These are phyloP conservation scores for Leptosphaerulina australis DNA, from an alignment of 2,329 filamentous ascomycete genomes.

Conservation along the genomic window DNA sequence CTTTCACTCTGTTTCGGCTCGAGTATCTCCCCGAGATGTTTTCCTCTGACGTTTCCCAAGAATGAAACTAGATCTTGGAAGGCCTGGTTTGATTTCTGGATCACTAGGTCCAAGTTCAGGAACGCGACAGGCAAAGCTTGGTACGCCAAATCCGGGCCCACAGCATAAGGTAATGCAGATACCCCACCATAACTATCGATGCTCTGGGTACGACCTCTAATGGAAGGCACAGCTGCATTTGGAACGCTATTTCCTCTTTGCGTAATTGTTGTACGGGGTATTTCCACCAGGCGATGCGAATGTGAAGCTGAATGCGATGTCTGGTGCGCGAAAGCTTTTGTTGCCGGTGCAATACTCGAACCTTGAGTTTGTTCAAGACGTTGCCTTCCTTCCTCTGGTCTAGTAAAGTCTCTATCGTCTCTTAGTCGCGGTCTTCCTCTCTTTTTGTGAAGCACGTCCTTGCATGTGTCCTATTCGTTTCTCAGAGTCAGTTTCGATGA, in stretches of 20 bases:
- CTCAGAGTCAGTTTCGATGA: constrained; percentile 22
- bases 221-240: constrained; percentile 21
- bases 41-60: constrained; percentile 47
- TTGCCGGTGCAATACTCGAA: constrained; percentile 24
- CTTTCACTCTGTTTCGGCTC: constrained; percentile 50
- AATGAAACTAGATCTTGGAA: constrained; percentile 53
- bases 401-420: constrained; percentile 57
- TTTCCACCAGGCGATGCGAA: constrained; percentile 32
- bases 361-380: constrained; percentile 35
- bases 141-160: constrained; percentile 35
- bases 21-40: constrained; percentile 53
- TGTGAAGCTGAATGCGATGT: constrained; percentile 29
- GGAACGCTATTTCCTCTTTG: constrained; percentile 27
- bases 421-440: constrained; percentile 77
- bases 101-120: constrained; percentile 55
- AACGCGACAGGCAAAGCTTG: constrained; percentile 48
- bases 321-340: constrained; percentile 32
- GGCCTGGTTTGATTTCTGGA: constrained; percentile 54
- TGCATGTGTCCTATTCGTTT: constrained; percentile 68
- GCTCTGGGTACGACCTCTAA: constrained; percentile 23
- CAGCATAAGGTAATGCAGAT: constrained; percentile 27
- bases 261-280: constrained; percentile 27
- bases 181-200: constrained; percentile 27
- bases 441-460: constrained; percentile 88
- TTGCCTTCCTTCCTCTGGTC: constrained; percentile 38